A percentile compares a stretch with the other conserved stretches of the same genome.
phyloP scores from a whole-genome alignment of 192 early-diverging fungal genomes.

The Backusella morwellensis region DNA sequence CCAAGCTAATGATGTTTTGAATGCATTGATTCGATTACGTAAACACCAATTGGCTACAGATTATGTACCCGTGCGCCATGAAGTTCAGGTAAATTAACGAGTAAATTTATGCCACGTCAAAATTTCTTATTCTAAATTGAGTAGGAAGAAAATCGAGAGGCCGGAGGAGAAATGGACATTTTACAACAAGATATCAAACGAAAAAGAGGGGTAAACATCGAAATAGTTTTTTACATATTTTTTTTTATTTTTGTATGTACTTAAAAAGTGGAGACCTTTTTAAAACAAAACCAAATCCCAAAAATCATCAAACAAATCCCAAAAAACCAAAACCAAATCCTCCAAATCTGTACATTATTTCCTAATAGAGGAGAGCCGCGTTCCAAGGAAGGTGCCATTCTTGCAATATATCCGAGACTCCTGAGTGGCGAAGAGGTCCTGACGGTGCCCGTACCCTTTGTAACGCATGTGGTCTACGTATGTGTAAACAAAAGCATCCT shows the following conservation, averaged over 20 bases:
- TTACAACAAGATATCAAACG: background rate
- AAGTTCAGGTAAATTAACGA: background rate
- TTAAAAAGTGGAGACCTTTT: background rate
- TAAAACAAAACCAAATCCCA: background rate
- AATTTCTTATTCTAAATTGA: background rate
- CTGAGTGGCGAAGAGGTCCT: conserved; percentile 95
- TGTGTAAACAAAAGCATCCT: conserved; percentile 30
- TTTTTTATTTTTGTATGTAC: background rate
- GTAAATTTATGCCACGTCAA: background rate
- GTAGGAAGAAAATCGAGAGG: background rate
- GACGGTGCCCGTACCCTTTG: conserved; percentile 88
- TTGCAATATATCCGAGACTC: conserved; percentile 83
- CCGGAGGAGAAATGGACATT: background rate
- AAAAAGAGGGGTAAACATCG: conserved; percentile 24
- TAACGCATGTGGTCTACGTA: conserved; percentile 90
- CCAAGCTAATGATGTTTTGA: conserved; percentile 27
- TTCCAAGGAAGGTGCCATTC: conserved; percentile 32
- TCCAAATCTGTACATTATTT: background rate
- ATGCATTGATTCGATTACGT: conserved; percentile 26
- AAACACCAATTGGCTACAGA: conserved; percentile 29
- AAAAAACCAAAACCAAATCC: background rate
- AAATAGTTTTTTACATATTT: background rate
- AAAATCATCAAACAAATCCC: background rate
- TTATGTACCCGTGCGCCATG: background rate
- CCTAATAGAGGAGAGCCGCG: conserved; percentile 1